phyloP scores from a whole-genome alignment of 108 stramenopile species.

The Nitzschia putrida region DNA sequence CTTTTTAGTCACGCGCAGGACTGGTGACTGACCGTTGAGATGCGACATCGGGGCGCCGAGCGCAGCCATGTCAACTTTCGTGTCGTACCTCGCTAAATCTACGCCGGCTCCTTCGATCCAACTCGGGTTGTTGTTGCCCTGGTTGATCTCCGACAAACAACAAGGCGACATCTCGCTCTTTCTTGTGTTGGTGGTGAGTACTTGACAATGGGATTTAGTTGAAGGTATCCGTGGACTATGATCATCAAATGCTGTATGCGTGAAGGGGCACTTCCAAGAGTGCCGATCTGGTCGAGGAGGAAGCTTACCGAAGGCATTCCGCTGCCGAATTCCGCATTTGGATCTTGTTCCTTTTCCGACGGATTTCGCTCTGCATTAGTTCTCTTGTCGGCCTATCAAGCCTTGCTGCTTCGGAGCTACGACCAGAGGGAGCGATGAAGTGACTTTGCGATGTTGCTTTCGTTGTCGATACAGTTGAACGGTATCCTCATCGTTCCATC shows the following conservation, averaged over 20 bases:
- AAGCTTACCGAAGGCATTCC: neutral
- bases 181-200: slow-evolving; percentile 11
- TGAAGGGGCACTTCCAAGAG: neutral
- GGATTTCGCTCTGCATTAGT: too few species aligned
- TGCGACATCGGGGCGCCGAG: neutral
- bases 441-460: neutral
- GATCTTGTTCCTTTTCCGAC: neutral
- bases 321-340: neutral
- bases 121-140: neutral
- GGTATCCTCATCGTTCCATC: neutral
- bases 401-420: neutral
- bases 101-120: neutral
- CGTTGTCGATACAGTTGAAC: neutral
- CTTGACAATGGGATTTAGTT: neutral
- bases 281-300: neutral
- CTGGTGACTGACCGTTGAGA: neutral
- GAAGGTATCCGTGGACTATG: neutral
- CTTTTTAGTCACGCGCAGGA: neutral
- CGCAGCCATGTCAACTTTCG: neutral
- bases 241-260: neutral
- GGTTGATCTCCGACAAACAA: neutral
- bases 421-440: neutral
- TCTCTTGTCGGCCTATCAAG: neutral
- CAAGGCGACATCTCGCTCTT: neutral
- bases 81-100: slow-evolving; percentile 3